Evolutionary conservation across 192 early-diverging fungal species (phyloP).

Genomic region (Linnemannia schmuckeri): DNA sequence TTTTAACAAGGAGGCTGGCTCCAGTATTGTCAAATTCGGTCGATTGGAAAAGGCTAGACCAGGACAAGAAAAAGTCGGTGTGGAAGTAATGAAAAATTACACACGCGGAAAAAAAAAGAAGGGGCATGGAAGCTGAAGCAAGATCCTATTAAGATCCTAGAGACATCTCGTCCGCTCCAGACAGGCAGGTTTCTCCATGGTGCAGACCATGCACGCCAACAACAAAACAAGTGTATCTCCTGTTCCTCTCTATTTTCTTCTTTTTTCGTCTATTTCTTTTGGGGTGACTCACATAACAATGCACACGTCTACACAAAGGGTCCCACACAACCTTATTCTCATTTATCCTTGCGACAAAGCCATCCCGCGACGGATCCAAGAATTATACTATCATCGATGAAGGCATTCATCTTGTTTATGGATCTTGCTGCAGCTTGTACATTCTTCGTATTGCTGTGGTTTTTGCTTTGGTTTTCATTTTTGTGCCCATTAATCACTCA

Average conservation of each 20-base stretch:
- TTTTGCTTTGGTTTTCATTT: too few relatives aligned
- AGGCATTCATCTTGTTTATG: background rate
- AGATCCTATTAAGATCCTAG: background rate
- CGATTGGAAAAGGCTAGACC: background rate
- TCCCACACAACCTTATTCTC: background rate
- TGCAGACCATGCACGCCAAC: background rate
- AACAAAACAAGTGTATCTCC: background rate
- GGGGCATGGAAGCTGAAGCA: background rate
- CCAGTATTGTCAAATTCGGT: background rate
- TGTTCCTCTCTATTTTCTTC: background rate
- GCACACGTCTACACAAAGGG: background rate
- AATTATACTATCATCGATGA: background rate
- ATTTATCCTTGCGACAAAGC: background rate
- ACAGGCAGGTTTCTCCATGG: background rate
- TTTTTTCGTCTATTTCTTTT: background rate
- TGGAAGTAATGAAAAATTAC: background rate
- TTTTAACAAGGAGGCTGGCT: background rate
- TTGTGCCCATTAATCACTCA: too few relatives aligned
- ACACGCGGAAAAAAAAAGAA: background rate
- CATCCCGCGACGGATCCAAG: background rate
- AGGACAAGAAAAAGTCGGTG: background rate
- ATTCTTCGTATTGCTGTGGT: too few relatives aligned
- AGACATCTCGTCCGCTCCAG: background rate
- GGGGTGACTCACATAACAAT: background rate
- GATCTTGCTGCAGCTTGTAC: too few relatives aligned